Conservation (phyloP, 768 basidiomycete species). For the Termitomyces sp. region DNA sequence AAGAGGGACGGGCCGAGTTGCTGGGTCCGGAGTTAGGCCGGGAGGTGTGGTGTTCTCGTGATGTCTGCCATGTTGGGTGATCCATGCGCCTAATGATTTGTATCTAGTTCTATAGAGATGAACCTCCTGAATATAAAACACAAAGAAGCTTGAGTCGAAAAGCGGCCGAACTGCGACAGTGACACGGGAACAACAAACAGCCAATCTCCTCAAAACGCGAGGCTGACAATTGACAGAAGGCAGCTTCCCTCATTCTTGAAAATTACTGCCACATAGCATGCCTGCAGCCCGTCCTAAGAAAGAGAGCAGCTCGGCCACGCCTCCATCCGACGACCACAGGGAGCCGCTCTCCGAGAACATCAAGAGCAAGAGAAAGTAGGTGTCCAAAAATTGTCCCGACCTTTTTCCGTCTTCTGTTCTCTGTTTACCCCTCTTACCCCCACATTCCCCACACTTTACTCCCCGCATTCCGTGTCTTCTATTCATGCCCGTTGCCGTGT, state of each 20-base stretch:
- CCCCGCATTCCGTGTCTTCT: constrained; percentile 16
- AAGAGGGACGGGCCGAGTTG: constrained; percentile 25
- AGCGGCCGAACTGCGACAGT: constrained; percentile 34
- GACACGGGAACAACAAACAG: constrained; percentile 39
- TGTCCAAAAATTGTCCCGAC: constrained; percentile 40
- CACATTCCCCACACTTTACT: constrained; percentile 33
- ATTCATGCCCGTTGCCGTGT: constrained; percentile 30
- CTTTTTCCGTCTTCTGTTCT: constrained; percentile 47
- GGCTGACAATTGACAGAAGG: constrained; percentile 18
- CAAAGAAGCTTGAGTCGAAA: constrained; percentile 29
- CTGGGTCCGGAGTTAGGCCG: constrained; percentile 43
- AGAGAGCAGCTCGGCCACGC: constrained; percentile 54
- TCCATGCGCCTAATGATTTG: constrained; percentile 17
- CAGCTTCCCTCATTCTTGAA: constrained; percentile 21
- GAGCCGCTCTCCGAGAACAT: constrained; percentile 58
- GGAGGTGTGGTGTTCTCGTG: constrained; percentile 35
- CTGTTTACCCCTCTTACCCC: constrained; percentile 28
- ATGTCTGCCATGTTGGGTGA: constrained; percentile 27
- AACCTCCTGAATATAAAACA: constrained; percentile 34
- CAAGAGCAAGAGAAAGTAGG: constrained; percentile 79
- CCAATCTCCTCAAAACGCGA: constrained; percentile 29
- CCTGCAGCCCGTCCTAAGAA: constrained; percentile 65
- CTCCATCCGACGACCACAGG: constrained; percentile 62
- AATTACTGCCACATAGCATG: constrained; percentile 39
- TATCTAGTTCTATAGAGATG: constrained; percentile 22